Conservation (phyloP, 306 rosid species). For the Casuarina equisetifolia region DNA sequence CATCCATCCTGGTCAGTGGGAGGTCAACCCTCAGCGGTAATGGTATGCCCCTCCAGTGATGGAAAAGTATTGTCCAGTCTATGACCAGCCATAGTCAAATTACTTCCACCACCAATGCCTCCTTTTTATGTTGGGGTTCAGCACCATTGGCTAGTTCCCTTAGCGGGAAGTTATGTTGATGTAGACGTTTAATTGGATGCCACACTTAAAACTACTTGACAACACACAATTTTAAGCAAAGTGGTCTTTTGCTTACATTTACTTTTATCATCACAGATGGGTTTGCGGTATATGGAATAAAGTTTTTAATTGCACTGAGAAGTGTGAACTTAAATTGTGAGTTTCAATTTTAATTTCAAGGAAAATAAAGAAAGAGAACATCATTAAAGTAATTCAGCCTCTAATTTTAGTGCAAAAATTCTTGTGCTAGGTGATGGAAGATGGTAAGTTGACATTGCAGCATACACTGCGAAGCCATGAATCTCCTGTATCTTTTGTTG, state of each 20-base stretch:
- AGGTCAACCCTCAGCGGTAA: neutral
- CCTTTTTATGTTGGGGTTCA: neutral
- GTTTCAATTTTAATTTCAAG: slow-evolving; percentile 17
- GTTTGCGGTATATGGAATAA: neutral
- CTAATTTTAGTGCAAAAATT: slow-evolving; percentile 21
- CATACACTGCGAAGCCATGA: slow-evolving; percentile 71
- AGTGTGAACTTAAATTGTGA: neutral
- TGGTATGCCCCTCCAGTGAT: neutral
- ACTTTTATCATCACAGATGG: neutral
- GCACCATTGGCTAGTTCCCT: neutral
- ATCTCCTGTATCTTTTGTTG: slow-evolving; percentile 75
- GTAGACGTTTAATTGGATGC: neutral
- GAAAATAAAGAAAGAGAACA: slow-evolving; percentile 5
- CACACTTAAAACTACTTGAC: neutral
- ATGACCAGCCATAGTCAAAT: neutral
- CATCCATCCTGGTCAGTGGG: neutral
- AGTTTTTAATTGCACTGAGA: neutral
- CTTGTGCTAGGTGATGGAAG: slow-evolving; percentile 66
- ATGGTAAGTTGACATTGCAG: slow-evolving; percentile 53
- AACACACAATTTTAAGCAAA: neutral
- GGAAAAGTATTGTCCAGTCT: neutral
- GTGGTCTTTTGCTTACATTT: neutral
- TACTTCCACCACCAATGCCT: neutral
- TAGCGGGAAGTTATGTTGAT: neutral
- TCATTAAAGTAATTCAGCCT: slow-evolving; percentile 14